Evolutionary conservation across 1,139 yeast species (phyloP).

Genomic region (Zygoascus sp.): DNA sequence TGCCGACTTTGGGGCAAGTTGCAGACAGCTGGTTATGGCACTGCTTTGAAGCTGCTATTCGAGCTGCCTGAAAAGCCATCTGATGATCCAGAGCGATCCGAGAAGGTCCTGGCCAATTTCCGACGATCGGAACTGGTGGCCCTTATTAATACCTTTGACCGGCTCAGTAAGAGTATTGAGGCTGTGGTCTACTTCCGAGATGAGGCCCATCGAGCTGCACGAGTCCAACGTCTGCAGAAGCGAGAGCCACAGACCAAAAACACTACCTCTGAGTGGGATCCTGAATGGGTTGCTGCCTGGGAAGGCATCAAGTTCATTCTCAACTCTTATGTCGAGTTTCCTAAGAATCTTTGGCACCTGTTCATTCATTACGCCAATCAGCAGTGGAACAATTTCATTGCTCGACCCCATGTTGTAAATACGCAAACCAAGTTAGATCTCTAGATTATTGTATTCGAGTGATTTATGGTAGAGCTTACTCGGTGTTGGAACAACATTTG

Average conservation of each 20-base stretch:
- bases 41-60: slow-evolving; percentile 84
- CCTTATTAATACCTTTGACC: slow-evolving; percentile 83
- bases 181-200: slow-evolving; percentile 68
- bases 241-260: slow-evolving; percentile 12
- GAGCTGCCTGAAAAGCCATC: slow-evolving; percentile 57
- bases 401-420: slow-evolving; percentile 35
- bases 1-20: slow-evolving; percentile 98
- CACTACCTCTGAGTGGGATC: slow-evolving; percentile 24
- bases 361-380: slow-evolving; percentile 46
- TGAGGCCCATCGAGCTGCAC: slow-evolving; percentile 36
- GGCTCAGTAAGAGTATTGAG: slow-evolving; percentile 77
- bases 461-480: no score
- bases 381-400: slow-evolving; percentile 75
- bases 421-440: slow-evolving; percentile 11
- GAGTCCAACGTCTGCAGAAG: slow-evolving; percentile 16
- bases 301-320: slow-evolving; percentile 66
- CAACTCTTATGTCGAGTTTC: slow-evolving; percentile 65
- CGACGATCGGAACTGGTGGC: slow-evolving; percentile 88
- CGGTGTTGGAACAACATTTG: no score
- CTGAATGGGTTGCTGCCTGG: slow-evolving; percentile 53
- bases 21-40: slow-evolving; percentile 95
- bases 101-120: slow-evolving; percentile 43
- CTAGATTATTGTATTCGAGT: no score
- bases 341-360: slow-evolving; percentile 53
- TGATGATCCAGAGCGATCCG: slow-evolving; percentile 38